Conservation (phyloP, 1,139 yeast species). For the Sugiyamaella pinicola region DNA sequence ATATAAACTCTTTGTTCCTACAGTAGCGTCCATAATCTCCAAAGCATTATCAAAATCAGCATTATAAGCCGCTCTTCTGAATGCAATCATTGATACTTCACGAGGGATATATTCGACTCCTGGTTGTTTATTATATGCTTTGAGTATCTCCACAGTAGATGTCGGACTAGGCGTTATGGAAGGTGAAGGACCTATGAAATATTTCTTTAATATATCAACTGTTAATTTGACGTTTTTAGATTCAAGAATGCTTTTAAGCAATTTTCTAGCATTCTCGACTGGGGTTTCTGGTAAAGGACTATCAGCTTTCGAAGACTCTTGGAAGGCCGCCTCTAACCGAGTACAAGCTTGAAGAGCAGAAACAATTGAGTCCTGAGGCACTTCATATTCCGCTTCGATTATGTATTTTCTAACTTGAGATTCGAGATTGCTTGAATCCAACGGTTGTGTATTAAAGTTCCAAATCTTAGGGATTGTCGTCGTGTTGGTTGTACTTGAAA, state of each 20-base stretch:
- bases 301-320: slow-evolving; percentile 27
- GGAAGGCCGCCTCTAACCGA: slow-evolving; percentile 25
- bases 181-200: slow-evolving; percentile 29
- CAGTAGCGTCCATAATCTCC: slow-evolving; percentile 60
- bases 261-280: slow-evolving; percentile 26
- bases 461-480: neutral
- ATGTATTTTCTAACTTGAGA: slow-evolving; percentile 20
- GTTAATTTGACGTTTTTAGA: slow-evolving; percentile 25
- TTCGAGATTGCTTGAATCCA: slow-evolving; percentile 19
- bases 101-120: slow-evolving; percentile 43
- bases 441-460: slow-evolving; percentile 19
- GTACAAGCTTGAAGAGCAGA: slow-evolving; percentile 31
- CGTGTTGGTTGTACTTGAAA: too few relatives aligned
- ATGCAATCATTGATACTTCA: slow-evolving; percentile 59
- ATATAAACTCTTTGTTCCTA: slow-evolving; percentile 53
- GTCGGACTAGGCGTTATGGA: slow-evolving; percentile 32
- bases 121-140: slow-evolving; percentile 30
- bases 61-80: slow-evolving; percentile 58
- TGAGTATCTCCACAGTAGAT: slow-evolving; percentile 31
- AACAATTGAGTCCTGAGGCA: slow-evolving; percentile 17
- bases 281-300: slow-evolving; percentile 30
- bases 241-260: slow-evolving; percentile 29
- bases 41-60: slow-evolving; percentile 63
- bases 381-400: slow-evolving; percentile 2
- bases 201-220: slow-evolving; percentile 29